Conservation (phyloP, 805 yeast species). For the Barnettozyma populi region DNA sequence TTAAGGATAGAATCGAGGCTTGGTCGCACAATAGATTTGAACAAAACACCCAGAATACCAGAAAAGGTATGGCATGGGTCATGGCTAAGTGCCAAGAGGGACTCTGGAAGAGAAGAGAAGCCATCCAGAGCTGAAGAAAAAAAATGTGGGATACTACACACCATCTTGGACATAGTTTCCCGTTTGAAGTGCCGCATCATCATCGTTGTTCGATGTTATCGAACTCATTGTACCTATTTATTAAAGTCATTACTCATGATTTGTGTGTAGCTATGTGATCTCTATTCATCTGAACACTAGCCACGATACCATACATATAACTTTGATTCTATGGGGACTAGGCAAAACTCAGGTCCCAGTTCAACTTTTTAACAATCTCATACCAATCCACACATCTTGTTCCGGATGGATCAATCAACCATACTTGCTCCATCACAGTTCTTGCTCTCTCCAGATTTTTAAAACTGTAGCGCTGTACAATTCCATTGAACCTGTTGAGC, state of each 20-base stretch:
- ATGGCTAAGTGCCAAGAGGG: conserved; percentile 53
- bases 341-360: conserved; percentile 81
- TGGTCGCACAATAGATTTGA: conserved; percentile 74
- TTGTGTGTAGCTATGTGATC: not conserved
- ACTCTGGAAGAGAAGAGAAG: conserved; percentile 19
- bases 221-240: not conserved
- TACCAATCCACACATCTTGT: conserved; percentile 68
- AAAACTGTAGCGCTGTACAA: conserved; percentile 60
- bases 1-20: conserved; percentile 69
- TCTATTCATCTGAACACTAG: too few relatives aligned
- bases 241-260: not conserved
- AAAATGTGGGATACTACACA: not conserved
- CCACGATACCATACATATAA: too few relatives aligned
- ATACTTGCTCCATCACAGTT: conserved; percentile 35
- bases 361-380: conserved; percentile 53
- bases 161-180: not conserved
- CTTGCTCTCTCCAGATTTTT: conserved; percentile 49
- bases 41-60: conserved; percentile 58
- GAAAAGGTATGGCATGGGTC: conserved; percentile 71
- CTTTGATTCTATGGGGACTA: conserved; percentile 2
- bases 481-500: conserved; percentile 45
- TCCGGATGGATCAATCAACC: conserved; percentile 44
- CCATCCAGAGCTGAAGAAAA: not conserved
- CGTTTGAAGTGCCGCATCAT: not conserved
- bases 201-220: not conserved